Evolutionary conservation across 106 monocot genomes (phyloP).

Genomic region (Phalaenopsis aphrodite): DNA sequence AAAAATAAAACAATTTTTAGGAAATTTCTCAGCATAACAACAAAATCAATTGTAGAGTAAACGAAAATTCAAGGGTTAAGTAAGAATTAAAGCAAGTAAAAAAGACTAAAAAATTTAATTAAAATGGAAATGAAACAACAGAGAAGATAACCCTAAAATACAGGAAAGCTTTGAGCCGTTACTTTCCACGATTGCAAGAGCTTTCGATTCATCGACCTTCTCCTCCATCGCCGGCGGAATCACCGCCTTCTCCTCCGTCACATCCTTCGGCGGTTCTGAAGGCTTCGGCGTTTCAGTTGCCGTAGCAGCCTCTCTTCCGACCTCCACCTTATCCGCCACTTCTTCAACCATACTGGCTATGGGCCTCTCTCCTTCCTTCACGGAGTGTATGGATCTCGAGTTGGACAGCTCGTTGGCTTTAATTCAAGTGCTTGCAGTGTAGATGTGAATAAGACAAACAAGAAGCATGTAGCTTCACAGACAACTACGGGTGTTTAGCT

Average conservation of each 20-base stretch:
- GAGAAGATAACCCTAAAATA: background rate
- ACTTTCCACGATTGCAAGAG: constrained; percentile 51
- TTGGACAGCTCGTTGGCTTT: too few species aligned
- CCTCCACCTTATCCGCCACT: constrained; percentile 1
- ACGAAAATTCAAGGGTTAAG: background rate
- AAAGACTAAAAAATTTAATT: background rate
- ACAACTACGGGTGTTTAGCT: too few species aligned
- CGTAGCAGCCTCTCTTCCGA: background rate
- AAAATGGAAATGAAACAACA: background rate
- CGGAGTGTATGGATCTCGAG: background rate
- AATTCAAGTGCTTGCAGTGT: too few species aligned
- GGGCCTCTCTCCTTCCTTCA: background rate
- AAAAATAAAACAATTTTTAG: background rate
- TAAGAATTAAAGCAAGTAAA: background rate
- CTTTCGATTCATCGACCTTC: constrained; percentile 41
- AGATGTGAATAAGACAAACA: too few species aligned
- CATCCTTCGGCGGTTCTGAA: constrained; percentile 34
- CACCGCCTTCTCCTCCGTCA: constrained; percentile 51
- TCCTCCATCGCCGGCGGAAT: constrained; percentile 28
- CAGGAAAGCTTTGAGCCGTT: constrained; percentile 6
- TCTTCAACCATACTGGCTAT: background rate
- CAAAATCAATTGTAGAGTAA: background rate
- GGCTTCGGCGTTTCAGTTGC: constrained; percentile 12
- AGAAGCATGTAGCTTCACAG: too few species aligned
- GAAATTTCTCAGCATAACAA: background rate